These are phyloP conservation scores for Chlamydomonas sphaeroides DNA, from an alignment of 139 green algal species.

Conservation along the genomic window DNA sequence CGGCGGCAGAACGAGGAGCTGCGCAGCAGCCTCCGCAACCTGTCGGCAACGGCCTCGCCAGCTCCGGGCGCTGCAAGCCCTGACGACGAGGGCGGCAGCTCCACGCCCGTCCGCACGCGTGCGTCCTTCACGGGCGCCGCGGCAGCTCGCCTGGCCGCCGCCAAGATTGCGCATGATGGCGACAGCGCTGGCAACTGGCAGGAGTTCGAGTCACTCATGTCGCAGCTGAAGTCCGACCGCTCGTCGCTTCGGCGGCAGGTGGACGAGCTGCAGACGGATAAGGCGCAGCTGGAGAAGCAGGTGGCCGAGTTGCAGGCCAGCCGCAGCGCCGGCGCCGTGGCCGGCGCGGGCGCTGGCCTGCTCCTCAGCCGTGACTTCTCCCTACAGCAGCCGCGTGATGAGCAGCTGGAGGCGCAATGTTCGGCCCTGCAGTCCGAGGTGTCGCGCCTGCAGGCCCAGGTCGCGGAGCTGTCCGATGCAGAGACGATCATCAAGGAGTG, in stretches of 20 bases:
- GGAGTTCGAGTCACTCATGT: constrained; percentile 29
- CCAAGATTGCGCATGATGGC: background rate
- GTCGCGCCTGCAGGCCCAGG: constrained; percentile 4
- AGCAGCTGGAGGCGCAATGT: constrained; percentile 1
- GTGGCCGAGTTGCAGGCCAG: background rate
- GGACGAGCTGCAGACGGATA: constrained; percentile 22
- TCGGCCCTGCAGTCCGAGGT: constrained; percentile 11
- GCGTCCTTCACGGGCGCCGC: background rate
- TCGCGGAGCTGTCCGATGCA: constrained; percentile 46
- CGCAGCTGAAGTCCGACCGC: constrained; percentile 25
- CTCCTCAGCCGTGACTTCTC: background rate
- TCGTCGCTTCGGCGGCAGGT: constrained; percentile 12
- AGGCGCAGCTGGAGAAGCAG: constrained; percentile 3
- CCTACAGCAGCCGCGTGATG: background rate
- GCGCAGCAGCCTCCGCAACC: constrained; percentile 26
- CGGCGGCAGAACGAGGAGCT: constrained; percentile 32
- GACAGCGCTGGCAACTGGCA: constrained; percentile 35
- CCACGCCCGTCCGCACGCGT: background rate
- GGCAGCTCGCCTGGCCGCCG: background rate
- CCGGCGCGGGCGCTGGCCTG: too few species aligned
- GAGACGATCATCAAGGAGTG: constrained; percentile 49
- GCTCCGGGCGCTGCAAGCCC: background rate
- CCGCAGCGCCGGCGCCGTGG: background rate
- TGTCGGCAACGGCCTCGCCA: background rate
- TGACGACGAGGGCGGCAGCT: background rate